Percentiles rank a stretch among this genome's conserved stretches.
phyloP scores from a whole-genome alignment of 495 filamentous ascomycete genomes.

The Penicillium silybi region DNA sequence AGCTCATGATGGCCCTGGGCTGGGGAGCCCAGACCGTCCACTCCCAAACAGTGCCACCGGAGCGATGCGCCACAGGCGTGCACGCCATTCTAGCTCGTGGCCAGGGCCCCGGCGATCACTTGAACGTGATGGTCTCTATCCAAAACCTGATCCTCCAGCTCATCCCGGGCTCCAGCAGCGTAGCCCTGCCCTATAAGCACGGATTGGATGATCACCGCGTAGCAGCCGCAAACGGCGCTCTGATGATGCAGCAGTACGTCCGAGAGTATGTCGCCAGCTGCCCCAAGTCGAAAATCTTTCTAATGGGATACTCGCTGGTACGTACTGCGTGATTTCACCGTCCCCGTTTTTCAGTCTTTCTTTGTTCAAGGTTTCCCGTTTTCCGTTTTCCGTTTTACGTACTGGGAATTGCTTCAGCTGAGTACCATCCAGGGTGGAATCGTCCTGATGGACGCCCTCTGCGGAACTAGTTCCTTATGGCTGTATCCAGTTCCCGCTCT shows the following conservation, averaged over 20 bases:
- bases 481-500: conserved; percentile 13
- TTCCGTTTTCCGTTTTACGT: not conserved
- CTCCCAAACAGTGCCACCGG: conserved; percentile 9
- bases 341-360: not conserved
- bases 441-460: conserved; percentile 26
- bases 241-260: conserved; percentile 25
- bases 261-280: conserved; percentile 19
- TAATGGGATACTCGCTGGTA: conserved; percentile 27
- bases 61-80: conserved; percentile 23
- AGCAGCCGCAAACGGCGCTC: conserved; percentile 15
- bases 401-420: not conserved
- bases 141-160: conserved; percentile 22
- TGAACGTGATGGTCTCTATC: conserved; percentile 24
- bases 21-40: conserved; percentile 1
- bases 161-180: conserved; percentile 22
- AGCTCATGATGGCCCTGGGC: conserved; percentile 2
- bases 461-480: conserved; percentile 24
- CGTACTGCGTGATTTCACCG: not conserved
- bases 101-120: conserved; percentile 24
- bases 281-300: conserved; percentile 20
- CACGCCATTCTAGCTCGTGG: conserved; percentile 27
- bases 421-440: conserved; percentile 18
- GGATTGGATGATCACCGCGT: conserved; percentile 9
- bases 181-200: conserved; percentile 24
- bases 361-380: too few species aligned